phyloP scores from a whole-genome alignment of 495 filamentous ascomycete genomes.

The Astrothelium subdiscretum region DNA sequence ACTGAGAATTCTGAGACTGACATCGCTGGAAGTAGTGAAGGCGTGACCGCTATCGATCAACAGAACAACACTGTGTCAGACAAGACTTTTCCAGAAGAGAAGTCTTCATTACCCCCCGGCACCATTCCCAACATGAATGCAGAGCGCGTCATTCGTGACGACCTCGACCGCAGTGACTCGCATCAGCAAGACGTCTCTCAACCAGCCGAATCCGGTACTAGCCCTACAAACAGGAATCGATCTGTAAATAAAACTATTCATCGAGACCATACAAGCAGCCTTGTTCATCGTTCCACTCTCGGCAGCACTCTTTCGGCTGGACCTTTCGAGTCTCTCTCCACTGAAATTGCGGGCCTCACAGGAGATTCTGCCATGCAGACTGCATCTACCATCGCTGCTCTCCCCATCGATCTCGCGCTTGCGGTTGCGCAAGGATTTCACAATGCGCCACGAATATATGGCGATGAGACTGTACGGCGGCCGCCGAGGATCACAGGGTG shows the following conservation, averaged over 20 bases:
- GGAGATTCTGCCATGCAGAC: constrained; percentile 37
- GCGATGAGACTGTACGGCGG: constrained; percentile 35
- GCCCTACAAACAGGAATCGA: background rate
- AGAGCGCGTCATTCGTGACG: background rate
- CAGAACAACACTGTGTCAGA: background rate
- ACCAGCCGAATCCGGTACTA: background rate
- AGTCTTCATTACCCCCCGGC: background rate
- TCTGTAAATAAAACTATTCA: background rate
- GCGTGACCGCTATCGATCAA: background rate
- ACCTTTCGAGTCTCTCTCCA: constrained; percentile 17
- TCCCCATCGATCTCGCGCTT: constrained; percentile 56
- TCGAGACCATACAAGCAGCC: background rate
- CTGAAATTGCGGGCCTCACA: constrained; percentile 34
- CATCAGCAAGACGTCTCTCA: background rate
- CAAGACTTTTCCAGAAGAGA: background rate
- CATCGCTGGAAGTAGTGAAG: constrained; percentile 1
- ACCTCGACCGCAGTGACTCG: background rate
- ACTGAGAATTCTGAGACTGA: background rate
- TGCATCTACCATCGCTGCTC: constrained; percentile 33
- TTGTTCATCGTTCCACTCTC: constrained; percentile 6
- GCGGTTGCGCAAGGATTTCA: constrained; percentile 73
- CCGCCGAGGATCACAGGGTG: constrained; percentile 55
- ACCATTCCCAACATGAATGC: background rate
- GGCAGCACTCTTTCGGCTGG: constrained; percentile 21
- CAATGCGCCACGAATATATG: constrained; percentile 60